phyloP scores from a whole-genome alignment of 2,329 filamentous ascomycete genomes.

The Phialophora tarda region DNA sequence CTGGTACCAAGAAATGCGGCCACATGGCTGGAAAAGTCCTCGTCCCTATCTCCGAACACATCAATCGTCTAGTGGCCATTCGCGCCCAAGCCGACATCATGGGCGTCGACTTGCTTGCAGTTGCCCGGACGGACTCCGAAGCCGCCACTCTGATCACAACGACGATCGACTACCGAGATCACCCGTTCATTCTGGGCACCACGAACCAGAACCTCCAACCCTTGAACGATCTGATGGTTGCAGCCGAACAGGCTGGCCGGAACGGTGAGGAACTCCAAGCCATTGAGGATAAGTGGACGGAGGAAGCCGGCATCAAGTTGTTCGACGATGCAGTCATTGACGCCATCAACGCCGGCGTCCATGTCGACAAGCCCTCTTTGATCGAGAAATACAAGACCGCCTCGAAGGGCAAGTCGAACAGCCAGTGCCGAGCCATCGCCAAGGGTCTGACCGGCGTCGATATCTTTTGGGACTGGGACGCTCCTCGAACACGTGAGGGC shows the following conservation, averaged over 20 bases:
- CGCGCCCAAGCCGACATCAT: slow-evolving; percentile 98
- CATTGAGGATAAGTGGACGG: slow-evolving; percentile 88
- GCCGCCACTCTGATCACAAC: slow-evolving; percentile 96
- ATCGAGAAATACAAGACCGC: slow-evolving; percentile 69
- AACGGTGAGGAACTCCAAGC: slow-evolving; percentile 78
- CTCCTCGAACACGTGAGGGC: slow-evolving; percentile 89
- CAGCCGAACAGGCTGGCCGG: slow-evolving; percentile 83
- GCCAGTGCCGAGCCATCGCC: slow-evolving; percentile 79
- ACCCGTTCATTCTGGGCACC: slow-evolving; percentile 86
- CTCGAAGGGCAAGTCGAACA: slow-evolving; percentile 82
- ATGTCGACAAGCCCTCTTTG: slow-evolving; percentile 71
- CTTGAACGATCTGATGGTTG: slow-evolving; percentile 87
- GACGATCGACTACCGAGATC: slow-evolving; percentile 93
- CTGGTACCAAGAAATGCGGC: slow-evolving; percentile 98
- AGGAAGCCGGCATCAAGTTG: slow-evolving; percentile 78
- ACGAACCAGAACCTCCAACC: slow-evolving; percentile 86
- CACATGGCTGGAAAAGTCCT: slow-evolving; percentile 99
- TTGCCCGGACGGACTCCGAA: slow-evolving; percentile 96
- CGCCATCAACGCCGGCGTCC: slow-evolving; percentile 72
- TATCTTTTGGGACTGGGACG: slow-evolving; percentile 92
- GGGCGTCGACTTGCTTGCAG: slow-evolving; percentile 87
- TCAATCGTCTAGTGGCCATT: slow-evolving; percentile 95
- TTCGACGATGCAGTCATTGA: slow-evolving; percentile 90
- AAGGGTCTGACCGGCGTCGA: slow-evolving; percentile 77
- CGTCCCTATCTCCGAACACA: slow-evolving; percentile 96